Evolutionary conservation across 2,329 filamentous ascomycete genomes (phyloP), one percentile per base, ranked within the genome.

Genomic region (Ceratocystis papillata): DNA sequence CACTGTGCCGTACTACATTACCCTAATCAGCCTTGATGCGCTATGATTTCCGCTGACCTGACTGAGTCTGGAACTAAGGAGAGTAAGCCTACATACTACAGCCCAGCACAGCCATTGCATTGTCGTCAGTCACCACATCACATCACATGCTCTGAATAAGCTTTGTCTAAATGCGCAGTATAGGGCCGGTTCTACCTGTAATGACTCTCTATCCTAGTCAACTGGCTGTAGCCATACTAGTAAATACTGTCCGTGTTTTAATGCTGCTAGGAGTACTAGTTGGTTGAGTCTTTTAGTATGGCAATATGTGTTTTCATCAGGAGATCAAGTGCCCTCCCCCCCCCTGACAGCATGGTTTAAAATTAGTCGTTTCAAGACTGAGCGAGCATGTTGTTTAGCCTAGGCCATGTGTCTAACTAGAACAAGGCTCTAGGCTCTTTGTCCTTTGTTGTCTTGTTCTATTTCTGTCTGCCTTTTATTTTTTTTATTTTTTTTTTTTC

Each of bases 1-100:
- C 30, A 33, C 53, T 57, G 53, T n/a, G 53, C 53, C 53, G 53
- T 57, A 57, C 53, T 57, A 57, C 53, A 57, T 57, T 57, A 33
- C 28, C 30, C 3, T 28, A 57, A 57, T 28, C 53, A 28, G 53
- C 22, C 53, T 50, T 50, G 48, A 50, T 50, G 48, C 48, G 48
- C 48, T 50, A 50, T 25, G 48, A 50, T 50, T 20, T 50, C 20
- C 48, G 48, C 20, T 12, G 46, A 50, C 48, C 48, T n/a, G 48
- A 53, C 17, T 55, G 20, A 55, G 50, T 25, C n/a, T 15, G 25
- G 30, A n/a, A 28, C 25, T 28, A 5, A 57, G 22, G 3, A 25
- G 20, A 57, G 53, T 57, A 33, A 57, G 53, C 53, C 28, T 12
- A 33, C 28, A 33, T 15, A 15, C 10, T 15, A 41, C 10, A 10